Conservation (phyloP, 495 filamentous ascomycete genomes). For the Tetracladium marchalianum region DNA sequence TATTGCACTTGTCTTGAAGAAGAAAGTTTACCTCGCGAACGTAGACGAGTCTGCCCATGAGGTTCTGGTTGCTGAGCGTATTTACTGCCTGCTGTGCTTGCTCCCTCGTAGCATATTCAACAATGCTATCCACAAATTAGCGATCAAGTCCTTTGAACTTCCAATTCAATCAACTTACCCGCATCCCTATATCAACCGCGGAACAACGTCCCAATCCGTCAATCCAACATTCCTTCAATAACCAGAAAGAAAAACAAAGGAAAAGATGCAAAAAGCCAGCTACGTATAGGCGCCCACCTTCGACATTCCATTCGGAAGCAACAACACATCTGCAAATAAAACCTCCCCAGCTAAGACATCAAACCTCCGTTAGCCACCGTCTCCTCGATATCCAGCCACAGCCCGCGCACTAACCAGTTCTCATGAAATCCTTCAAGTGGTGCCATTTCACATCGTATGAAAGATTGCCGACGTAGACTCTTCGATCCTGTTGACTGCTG, state of each 20-base stretch:
- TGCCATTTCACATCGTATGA: conserved; percentile 99
- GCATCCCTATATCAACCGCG: conserved; percentile 97
- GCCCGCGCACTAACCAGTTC: conserved; percentile 67
- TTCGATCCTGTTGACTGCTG: conserved; percentile 93
- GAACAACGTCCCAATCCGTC: conserved; percentile 94
- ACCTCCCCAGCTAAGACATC: conserved; percentile 80
- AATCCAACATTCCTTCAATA: conserved; percentile 96
- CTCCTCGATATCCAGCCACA: neutral
- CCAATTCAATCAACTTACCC: conserved; percentile 54
- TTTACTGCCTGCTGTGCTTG: conserved; percentile 96
- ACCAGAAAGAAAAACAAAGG: conserved; percentile 55
- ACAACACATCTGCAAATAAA: conserved; percentile 97
- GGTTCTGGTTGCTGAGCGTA: conserved; percentile 96
- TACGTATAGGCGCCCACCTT: conserved; percentile 97
- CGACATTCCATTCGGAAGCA: conserved; percentile 99
- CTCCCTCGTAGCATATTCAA: conserved; percentile 99
- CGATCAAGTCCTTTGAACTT: neutral
- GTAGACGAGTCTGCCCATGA: conserved; percentile 97
- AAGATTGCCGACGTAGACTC: conserved; percentile 98
- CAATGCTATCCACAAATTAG: conserved; percentile 61
- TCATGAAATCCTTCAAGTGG: conserved; percentile 99
- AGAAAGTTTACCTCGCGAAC: conserved; percentile 78
- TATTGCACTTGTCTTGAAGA: neutral
- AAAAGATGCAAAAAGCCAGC: conserved; percentile 71
- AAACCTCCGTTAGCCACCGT: conserved; percentile 7